Evolutionary conservation across 306 rosid species (phyloP), one percentile per base, ranked within the genome.

Genomic region (Fragaria ananassa): DNA sequence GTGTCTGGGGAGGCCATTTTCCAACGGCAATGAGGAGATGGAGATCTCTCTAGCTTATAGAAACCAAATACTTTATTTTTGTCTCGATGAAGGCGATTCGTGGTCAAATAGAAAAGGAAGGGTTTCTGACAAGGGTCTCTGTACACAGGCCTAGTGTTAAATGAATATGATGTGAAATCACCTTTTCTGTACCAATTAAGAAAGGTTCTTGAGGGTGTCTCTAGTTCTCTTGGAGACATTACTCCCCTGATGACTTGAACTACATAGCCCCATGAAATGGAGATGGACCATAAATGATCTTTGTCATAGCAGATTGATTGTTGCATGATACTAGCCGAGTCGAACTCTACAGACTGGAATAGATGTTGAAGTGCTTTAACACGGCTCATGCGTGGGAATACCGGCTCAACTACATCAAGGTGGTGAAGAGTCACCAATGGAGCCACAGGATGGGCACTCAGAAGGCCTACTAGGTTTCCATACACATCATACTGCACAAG

Each of bases 221-320:
- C 99, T 14, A 91, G 60, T 64, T 92, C 99, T 72, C 99, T 83
- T 0, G 98, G 97, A 13, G 98, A 92, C 44, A 89, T 18, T 12
- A 89, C 85, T 42, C 94, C 99, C 67, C 96, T 88, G 3, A 89
- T 3, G 74, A 92, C 81, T 76, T 96, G 98, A 86, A 96, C 97
- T 25, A 85, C 90, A 15, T 84, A 91, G 4, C 99, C 98, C 97
- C 97, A 96, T 0, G 99, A 96, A 19, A 92, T 68, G 25, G 97
- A 90, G 72, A 96, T 85, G 46, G 99, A 92, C 99, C 98, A 92
- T 25, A 64, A 70, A 8, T 79, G 88, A 31, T 18, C 79, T 68
- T 81, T 89, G 81, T 89, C 96, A 18, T 96, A 92, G 83, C 98
- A 91, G 64, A 96, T 96, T 60, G 99, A 91, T 79, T 96, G 98